Conservation (phyloP, 2,329 filamentous ascomycete genomes). For the Hymenoscyphus salicellus region DNA sequence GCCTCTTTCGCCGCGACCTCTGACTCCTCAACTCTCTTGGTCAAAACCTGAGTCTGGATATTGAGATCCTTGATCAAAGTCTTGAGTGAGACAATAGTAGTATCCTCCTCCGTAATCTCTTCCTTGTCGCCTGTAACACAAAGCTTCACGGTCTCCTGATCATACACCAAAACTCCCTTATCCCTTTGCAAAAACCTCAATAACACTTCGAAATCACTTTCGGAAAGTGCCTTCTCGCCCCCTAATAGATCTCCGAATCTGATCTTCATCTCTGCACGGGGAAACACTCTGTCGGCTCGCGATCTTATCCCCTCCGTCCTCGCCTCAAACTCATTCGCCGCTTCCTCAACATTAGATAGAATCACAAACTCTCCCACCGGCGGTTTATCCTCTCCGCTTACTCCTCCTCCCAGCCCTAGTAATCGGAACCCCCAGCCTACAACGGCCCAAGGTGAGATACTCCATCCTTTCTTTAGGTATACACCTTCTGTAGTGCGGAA, state of each 20-base stretch:
- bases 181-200: constrained; percentile 68
- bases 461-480: constrained; percentile 60
- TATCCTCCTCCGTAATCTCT: constrained; percentile 71
- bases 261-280: constrained; percentile 60
- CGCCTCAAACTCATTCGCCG: constrained; percentile 53
- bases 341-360: constrained; percentile 58
- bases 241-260: constrained; percentile 54
- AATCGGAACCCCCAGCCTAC: constrained; percentile 69
- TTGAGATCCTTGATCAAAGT: constrained; percentile 72
- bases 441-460: constrained; percentile 65
- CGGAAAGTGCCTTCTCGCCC: constrained; percentile 50
- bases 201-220: constrained; percentile 66
- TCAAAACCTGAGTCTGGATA: constrained; percentile 66
- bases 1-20: constrained; percentile 64
- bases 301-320: constrained; percentile 43
- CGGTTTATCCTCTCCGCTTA: constrained; percentile 52
- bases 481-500: constrained; percentile 70
- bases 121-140: constrained; percentile 50
- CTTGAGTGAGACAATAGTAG: constrained; percentile 78
- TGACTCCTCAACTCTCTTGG: constrained; percentile 64
- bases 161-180: constrained; percentile 55
- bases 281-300: constrained; percentile 65
- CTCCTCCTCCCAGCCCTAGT: constrained; percentile 35
- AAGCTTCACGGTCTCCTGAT: constrained; percentile 73
- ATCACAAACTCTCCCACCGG: constrained; percentile 64